Percentiles rank a stretch among this genome's conserved stretches.
Evolutionary conservation across 2,329 filamentous ascomycete genomes (phyloP).

Genomic region (Lachnellula suecica): DNA sequence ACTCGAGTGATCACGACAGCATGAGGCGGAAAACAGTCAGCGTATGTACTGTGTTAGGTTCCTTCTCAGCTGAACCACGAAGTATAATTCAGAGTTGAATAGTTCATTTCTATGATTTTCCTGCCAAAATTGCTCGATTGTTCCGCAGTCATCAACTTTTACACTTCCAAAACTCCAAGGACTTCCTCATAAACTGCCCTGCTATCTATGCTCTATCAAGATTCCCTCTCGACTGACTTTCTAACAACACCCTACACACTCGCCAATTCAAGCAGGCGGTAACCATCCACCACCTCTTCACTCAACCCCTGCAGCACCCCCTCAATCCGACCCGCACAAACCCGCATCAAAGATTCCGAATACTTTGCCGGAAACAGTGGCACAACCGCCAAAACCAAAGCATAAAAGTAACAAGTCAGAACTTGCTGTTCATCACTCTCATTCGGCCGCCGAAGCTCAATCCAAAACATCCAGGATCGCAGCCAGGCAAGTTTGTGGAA

Average conservation of each 20-base stretch:
- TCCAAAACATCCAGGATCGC: conserved; percentile 23
- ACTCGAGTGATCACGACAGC: too few species aligned
- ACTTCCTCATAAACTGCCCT: not conserved
- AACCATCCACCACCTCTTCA: not conserved
- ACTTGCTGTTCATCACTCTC: conserved; percentile 3
- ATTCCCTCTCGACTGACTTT: not conserved
- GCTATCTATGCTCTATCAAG: not conserved
- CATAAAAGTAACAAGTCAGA: conserved; percentile 15
- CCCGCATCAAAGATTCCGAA: not conserved
- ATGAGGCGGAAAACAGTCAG: too few species aligned
- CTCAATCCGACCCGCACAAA: conserved; percentile 8
- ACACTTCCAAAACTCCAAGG: not conserved
- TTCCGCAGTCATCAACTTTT: not conserved
- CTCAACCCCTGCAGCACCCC: not conserved
- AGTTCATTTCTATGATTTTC: not conserved
- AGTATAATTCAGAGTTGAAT: not conserved
- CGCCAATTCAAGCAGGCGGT: not conserved
- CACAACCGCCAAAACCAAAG: conserved; percentile 10
- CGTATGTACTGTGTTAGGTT: too few species aligned
- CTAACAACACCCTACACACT: not conserved
- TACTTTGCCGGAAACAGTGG: conserved; percentile 19
- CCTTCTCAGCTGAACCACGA: too few species aligned
- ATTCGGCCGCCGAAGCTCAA: conserved; percentile 9
- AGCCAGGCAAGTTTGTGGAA: conserved; percentile 16
- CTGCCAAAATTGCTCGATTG: not conserved